phyloP scores from a whole-genome alignment of 352 stramenopile species.

The Saprolegnia parasitica region DNA sequence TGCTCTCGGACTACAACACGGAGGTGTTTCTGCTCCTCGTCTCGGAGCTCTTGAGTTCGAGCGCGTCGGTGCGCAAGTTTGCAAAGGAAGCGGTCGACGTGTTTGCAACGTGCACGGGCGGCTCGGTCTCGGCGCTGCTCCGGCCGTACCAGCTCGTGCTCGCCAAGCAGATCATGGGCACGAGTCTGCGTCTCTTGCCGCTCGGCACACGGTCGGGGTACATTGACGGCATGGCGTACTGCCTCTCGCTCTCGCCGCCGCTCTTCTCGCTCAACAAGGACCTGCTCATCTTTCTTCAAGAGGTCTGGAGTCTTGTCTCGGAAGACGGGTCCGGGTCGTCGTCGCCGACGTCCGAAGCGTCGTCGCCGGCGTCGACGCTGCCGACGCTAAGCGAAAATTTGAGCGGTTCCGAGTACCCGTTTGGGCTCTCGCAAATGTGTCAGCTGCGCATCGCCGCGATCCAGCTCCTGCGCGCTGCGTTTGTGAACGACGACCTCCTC shows the following conservation, averaged over 20 bases:
- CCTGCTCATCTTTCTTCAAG: conserved; percentile 76
- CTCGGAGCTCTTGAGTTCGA: conserved; percentile 79
- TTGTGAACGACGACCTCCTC: conserved; percentile 76
- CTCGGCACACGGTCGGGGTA: conserved; percentile 70
- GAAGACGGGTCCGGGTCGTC: conserved; percentile 46
- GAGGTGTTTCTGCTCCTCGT: conserved; percentile 85
- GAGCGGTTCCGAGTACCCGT: conserved; percentile 81
- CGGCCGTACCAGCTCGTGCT: conserved; percentile 82
- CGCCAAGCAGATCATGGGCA: conserved; percentile 80
- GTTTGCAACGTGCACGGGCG: conserved; percentile 51
- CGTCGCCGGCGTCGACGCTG: conserved; percentile 13
- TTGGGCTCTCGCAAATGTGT: conserved; percentile 70
- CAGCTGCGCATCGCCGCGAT: conserved; percentile 84
- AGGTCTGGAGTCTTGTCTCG: conserved; percentile 80
- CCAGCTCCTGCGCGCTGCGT: conserved; percentile 81
- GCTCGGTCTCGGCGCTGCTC: conserved; percentile 59
- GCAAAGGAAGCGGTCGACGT: conserved; percentile 65
- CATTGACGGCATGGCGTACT: conserved; percentile 81
- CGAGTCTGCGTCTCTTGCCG: conserved; percentile 63
- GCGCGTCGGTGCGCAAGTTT: conserved; percentile 57
- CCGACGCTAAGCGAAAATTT: conserved; percentile 36
- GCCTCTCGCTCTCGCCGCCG: conserved; percentile 60
- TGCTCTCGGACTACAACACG: conserved; percentile 39
- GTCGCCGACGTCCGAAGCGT: conserved; percentile 31
- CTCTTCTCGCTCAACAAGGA: conserved; percentile 84